Evolutionary conservation across 768 basidiomycete genomes (phyloP), one percentile per base, ranked within the genome.

Genomic region (Podaxis sp.): DNA sequence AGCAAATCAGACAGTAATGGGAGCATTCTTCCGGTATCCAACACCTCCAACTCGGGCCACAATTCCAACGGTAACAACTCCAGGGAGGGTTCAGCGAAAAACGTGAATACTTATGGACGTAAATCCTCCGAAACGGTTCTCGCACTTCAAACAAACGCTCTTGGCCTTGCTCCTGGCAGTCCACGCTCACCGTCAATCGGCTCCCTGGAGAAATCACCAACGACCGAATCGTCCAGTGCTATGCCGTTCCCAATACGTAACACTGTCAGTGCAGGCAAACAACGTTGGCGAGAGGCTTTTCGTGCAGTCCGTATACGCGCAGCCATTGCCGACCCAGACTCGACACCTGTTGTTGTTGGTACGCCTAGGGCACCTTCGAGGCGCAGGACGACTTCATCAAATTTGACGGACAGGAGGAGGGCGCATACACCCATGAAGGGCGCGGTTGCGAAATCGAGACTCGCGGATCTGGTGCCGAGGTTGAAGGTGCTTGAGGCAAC

Each of bases 391-490:
- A 60, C 39, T 22, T 65, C 66, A 3, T 64, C 66, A 11, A 56
- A 22, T 38, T 33, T 44, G 13, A 59, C 57, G 2, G 58, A 51
- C 19, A 40, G 19, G 53, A 40, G 33, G 36, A 52, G 40, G 42
- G 30, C 57, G 19, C 11, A 55, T 22, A 48, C 52, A 12, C 40
- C 53, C 39, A 63, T 46, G 26, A 60, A 44, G 33, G 63, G 59
- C 6, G 44, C 60, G 26, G 40, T 52, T 9, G 66, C 58, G 9
- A 65, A 57, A 19, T 85, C 87, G 17, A 81, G 88, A n/a, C 74
- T 89, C 4, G 77, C 83, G 24, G 72, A 73, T 6, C 72, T 90
- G 51, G 75, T 81, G n/a, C 84, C 86, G 15, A 85, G 82, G 65
- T 73, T 92, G 59, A 79, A 77, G 63, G 77, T 75, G 49, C 69